These are phyloP conservation scores for Kwoniella europaea DNA, from an alignment of 768 basidiomycete genomes.

Conservation along the genomic window DNA sequence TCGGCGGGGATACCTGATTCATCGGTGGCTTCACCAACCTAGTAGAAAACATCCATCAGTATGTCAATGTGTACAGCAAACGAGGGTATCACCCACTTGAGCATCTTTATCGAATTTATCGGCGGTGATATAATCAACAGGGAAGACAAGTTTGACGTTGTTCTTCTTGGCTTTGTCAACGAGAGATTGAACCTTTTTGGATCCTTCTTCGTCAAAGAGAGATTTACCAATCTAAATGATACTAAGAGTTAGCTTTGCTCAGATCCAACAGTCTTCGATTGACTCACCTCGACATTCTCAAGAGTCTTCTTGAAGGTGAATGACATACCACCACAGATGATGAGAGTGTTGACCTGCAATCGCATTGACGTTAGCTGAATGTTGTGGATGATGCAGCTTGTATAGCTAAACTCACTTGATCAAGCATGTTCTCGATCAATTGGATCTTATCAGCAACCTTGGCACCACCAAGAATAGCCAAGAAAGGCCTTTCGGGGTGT, in stretches of 20 bases:
- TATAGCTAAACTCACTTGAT: slow-evolving; percentile 69
- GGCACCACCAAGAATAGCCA: slow-evolving; percentile 96
- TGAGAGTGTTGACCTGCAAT: slow-evolving; percentile 83
- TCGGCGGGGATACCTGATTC: slow-evolving; percentile 84
- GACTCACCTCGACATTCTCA: slow-evolving; percentile 70
- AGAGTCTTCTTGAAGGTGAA: slow-evolving; percentile 98
- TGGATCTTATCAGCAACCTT: slow-evolving; percentile 99
- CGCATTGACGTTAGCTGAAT: not conserved
- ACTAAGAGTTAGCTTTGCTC: slow-evolving; percentile 12
- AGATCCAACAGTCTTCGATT: not conserved
- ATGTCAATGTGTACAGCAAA: not conserved
- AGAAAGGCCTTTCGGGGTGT: slow-evolving; percentile 90
- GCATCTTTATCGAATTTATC: slow-evolving; percentile 96
- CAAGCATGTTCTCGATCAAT: slow-evolving; percentile 97
- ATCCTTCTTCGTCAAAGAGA: slow-evolving; percentile 86
- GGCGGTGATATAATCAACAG: slow-evolving; percentile 89
- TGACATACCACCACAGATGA: slow-evolving; percentile 97
- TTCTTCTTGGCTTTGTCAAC: slow-evolving; percentile 91
- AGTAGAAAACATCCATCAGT: not conserved
- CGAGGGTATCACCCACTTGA: slow-evolving; percentile 62
- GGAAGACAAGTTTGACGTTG: slow-evolving; percentile 92
- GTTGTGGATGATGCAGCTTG: not conserved
- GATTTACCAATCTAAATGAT: slow-evolving; percentile 82
- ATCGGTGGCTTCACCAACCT: slow-evolving; percentile 80
- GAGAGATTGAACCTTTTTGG: slow-evolving; percentile 79